Evolutionary conservation across 2,329 filamentous ascomycete genomes (phyloP).

Genomic region (Curvularia hawaiiensis): DNA sequence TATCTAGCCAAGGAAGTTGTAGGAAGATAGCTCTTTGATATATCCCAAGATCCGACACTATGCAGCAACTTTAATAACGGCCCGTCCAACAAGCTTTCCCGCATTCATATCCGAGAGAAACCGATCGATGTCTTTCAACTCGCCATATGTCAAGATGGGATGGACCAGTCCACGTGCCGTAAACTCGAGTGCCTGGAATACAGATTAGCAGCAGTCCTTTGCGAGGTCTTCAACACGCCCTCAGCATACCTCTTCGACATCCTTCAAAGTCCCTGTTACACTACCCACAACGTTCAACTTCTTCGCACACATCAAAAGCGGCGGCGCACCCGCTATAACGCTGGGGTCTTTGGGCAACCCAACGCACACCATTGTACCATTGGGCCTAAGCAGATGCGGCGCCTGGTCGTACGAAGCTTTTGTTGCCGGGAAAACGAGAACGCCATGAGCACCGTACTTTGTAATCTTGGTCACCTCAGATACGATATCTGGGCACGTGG

Average conservation of each 20-base stretch:
- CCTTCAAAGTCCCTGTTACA: conserved; percentile 51
- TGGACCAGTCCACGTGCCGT: conserved; percentile 51
- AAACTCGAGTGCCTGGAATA: conserved; percentile 49
- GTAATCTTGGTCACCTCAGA: conserved; percentile 53
- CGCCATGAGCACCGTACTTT: conserved; percentile 75
- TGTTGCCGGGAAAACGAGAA: conserved; percentile 72
- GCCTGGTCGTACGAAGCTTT: conserved; percentile 44
- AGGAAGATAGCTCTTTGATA: neutral
- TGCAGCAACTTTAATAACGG: conserved; percentile 48
- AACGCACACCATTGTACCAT: conserved; percentile 38
- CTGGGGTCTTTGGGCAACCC: conserved; percentile 33
- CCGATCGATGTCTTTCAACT: conserved; percentile 47
- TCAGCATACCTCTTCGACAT: conserved; percentile 45
- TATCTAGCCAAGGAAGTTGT: neutral
- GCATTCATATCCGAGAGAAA: conserved; percentile 48
- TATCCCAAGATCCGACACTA: neutral
- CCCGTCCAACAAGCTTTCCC: conserved; percentile 49
- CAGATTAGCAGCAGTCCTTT: neutral
- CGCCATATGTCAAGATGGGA: conserved; percentile 48
- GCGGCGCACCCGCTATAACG: conserved; percentile 34
- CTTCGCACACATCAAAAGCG: conserved; percentile 47
- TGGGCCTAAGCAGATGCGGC: conserved; percentile 32
- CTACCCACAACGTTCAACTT: conserved; percentile 52
- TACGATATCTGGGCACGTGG: conserved; percentile 65
- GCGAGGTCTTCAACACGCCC: neutral